Base-by-base conservation (phyloP, 2,329 filamentous ascomycete genomes). In the Epichloe amarillans region DNA sequence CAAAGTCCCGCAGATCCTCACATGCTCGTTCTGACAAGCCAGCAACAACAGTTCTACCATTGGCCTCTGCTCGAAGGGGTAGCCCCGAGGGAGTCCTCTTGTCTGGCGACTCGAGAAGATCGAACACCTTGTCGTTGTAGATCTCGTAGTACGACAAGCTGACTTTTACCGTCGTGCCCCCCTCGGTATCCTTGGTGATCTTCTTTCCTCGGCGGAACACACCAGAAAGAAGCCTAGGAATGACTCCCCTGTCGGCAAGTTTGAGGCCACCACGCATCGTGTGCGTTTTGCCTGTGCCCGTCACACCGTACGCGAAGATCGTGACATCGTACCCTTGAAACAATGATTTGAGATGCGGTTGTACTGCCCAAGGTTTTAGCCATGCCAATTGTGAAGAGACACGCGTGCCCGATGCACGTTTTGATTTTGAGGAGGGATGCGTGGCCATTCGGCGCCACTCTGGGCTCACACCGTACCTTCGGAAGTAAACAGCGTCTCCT, bases 91-190 rank as follows among this genome's bases (percentile, higher is more conserved):
- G 73, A 0, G 86, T 89, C 47, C 93, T 84, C 71, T 89, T 94
- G 65, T 96, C 90, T 0, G 83, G 85, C 0, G 88, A 75, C 64
- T 95, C 87, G 57, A 96, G 88, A 35, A 96, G 72, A 64, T 96
- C 90, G 61, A 84, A 95, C 19, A 95, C 89, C 64, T 91, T 91
- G 71, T 96, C 90, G 66, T 94, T 95, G 69, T 96, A 96, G 57
- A 96, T 95, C 66, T 96, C 90, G 69, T 95, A 95, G 69, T 96
- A 96, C 30, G 87, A 90, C 61, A 96, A 76, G 12, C 80, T 75
- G 15, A 95, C 87, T 8, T 80, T 72, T 21, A 94, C 86, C 2
- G 72, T 75, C 0, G 83, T 90, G 48, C 80, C 72, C 11, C 83
- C 86, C 4, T 75, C 73, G 2, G 82, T 78, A 61, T 95, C 89